phyloP scores from a whole-genome alignment of 352 stramenopile species.

The Phytophthora megakarya region DNA sequence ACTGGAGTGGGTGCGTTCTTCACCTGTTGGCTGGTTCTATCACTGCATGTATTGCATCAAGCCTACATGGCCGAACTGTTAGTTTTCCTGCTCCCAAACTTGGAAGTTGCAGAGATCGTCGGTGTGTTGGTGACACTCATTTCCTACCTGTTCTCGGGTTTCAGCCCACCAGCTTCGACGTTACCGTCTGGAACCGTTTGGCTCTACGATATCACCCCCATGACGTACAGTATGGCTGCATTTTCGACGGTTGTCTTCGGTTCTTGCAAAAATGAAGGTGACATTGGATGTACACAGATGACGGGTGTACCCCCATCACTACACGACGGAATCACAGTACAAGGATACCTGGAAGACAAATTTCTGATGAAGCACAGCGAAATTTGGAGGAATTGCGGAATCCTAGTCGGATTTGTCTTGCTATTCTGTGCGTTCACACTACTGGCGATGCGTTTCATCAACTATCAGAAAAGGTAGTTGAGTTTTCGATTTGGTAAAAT shows the following conservation, averaged over 20 bases:
- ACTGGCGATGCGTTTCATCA: slow-evolving; percentile 35
- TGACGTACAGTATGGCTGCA: slow-evolving; percentile 35
- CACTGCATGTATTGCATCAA: slow-evolving; percentile 28
- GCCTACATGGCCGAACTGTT: slow-evolving; percentile 36
- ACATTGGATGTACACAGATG: slow-evolving; percentile 23
- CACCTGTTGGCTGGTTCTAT: slow-evolving; percentile 30
- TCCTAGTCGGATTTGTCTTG: slow-evolving; percentile 11
- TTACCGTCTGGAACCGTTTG: slow-evolving; percentile 18
- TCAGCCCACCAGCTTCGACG: slow-evolving; percentile 38
- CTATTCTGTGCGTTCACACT: slow-evolving; percentile 27
- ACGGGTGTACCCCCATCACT: slow-evolving; percentile 11
- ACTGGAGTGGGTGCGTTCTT: slow-evolving; percentile 23
- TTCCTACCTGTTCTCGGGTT: slow-evolving; percentile 41
- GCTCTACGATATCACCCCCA: slow-evolving; percentile 29
- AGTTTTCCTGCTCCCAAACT: slow-evolving; percentile 38
- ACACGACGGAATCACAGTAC: slow-evolving; percentile 10
- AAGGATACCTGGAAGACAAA: slow-evolving; percentile 18
- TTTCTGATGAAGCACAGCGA: slow-evolving; percentile 21
- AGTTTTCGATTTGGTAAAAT: no score
- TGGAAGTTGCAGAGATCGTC: slow-evolving; percentile 26
- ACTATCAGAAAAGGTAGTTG: slow-evolving; percentile 48
- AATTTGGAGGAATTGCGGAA: slow-evolving; percentile 13
- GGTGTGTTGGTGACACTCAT: slow-evolving; percentile 36
- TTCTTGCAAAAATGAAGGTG: slow-evolving; percentile 21
- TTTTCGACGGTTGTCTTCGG: slow-evolving; percentile 36